Base-by-base conservation (phyloP, 495 filamentous ascomycete species). In the Penicillium simplicissimum region DNA sequence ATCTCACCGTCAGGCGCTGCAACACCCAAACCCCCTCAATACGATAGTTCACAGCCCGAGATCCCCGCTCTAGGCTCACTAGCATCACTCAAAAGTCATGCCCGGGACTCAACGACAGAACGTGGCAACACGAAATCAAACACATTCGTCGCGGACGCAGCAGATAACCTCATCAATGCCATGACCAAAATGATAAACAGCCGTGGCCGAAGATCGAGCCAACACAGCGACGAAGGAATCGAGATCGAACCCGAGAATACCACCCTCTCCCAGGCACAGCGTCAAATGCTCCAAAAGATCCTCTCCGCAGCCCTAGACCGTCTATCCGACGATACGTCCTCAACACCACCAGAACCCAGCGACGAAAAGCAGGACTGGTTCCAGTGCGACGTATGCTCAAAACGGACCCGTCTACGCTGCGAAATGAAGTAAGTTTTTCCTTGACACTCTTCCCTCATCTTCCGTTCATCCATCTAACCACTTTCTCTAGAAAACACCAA, bases 401-500 rank as follows among this genome's bases (percentile, higher is more conserved):
- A 88, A 67, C 68, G 58, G 1, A 88, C 84, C 17, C 72, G 71
- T 3, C 80, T 88, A 14, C 82, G 74, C 48, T 92, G 87, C 64
- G 89, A 92, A 69, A 81, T 93, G 65, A 91, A 84, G 89, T 92
- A 81, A 66, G 83, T 68, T 1, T 10, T 67, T 1, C 9, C 23
- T 25, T 28, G 31, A 33, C 51, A 14, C 52, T 28, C 35, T 11
- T 51, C n/a, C 31, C 11, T 42, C 36, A 11, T 42, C 14, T 10
- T 21, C 15, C 9, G 6, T 55, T 31, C 6, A 28, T 57, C 8
- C 4, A 53, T 47, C 34, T 69, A 54, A 65, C 75, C 58, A 71
- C 64, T 8, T 28, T 38, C 25, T 56, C 15, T 37, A 95, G 91
- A 58, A 98, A 97, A 74, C 94, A 97, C 70, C 79, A 86, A 72